A percentile compares a stretch with the other conserved stretches of the same genome.
Evolutionary conservation across 1,139 yeast species (phyloP).

Genomic region (Magnusiomyces magnusii): DNA sequence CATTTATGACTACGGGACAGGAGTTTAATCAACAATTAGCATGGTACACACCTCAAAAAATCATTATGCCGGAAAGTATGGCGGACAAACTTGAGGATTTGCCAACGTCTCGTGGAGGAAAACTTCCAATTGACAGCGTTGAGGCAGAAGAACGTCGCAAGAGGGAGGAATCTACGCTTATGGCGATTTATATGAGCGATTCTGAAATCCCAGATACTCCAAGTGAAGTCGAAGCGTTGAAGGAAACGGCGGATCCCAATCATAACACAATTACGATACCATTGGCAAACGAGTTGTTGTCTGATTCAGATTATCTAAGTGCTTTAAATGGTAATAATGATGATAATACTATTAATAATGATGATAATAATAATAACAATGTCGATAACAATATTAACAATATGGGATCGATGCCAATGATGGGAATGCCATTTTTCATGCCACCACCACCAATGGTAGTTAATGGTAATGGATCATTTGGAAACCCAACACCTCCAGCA

Average conservation of each 20-base stretch:
- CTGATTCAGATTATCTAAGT: not conserved
- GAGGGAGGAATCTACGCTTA: slow-evolving; percentile 26
- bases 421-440: not conserved
- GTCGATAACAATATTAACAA: not conserved
- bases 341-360: not conserved
- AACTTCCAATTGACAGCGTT: slow-evolving; percentile 20
- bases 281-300: slow-evolving; percentile 11
- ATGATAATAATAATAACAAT: not conserved
- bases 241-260: slow-evolving; percentile 2
- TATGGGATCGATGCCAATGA: not conserved
- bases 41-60: slow-evolving; percentile 7
- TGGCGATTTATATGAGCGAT: slow-evolving; percentile 24
- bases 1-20: not conserved
- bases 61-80: not conserved
- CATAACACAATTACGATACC: slow-evolving; percentile 17
- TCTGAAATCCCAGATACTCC: slow-evolving; percentile 30
- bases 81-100: slow-evolving; percentile 19
- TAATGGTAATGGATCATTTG: not conserved
- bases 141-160: slow-evolving; percentile 27
- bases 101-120: slow-evolving; percentile 30
- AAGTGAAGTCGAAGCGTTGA: slow-evolving; percentile 22
- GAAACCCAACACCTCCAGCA: not conserved
- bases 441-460: not conserved
- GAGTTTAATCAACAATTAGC: slow-evolving; percentile 8
- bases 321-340: not conserved